Base-by-base conservation (phyloP, 1,284 basidiomycete species). In the Leucoagaricus sp. region DNA sequence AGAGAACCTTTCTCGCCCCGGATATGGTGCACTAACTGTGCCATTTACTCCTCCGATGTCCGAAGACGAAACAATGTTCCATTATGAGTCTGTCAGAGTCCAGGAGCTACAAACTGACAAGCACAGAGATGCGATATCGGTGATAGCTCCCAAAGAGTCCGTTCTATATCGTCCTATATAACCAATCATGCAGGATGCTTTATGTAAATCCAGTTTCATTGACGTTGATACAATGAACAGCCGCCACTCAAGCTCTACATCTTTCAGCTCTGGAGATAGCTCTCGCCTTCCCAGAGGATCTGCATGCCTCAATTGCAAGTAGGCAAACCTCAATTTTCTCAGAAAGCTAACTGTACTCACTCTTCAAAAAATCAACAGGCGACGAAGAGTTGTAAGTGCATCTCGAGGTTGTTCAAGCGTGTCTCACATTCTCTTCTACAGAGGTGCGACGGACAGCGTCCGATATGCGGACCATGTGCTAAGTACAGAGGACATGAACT, bases 361-460 rank as follows among this genome's bases (percentile, higher is more conserved):
- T 12, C 9, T 7, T 29, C 13, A 13, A 9, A 12, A 19, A 36
- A 8, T 31, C 8, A 25, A 4, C 29, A 56, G 54, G 12, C 26
- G 41, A 15, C 46, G 54, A 15, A 25, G 54, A 44, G 54, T 56
- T 25, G 54, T 56, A 36, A n/a, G 54, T 25, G 17, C 25, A 28
- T 3, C 15, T 7, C 1, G 10, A 23, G 10, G 19, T 12, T 21
- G n/a, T 3, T 3, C 15, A n/a, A 8, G 2, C 9, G 19, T 23
- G 34, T 8, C 15, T 42, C 12, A 54, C 28, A 9, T 25, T n/a
- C n/a, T n/a, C n/a, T 4, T 28, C 4, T 21, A 26, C 42, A 70
- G 69, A 67, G 64, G 64, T 72, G 70, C 38, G 68, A 70, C 49
- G 69, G 68, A 2, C 49, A 46, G 12, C 63, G 61, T 36, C 70